phyloP scores from a whole-genome alignment of 2,329 filamentous ascomycete genomes.

The Pseudogymnoascus sp. region DNA sequence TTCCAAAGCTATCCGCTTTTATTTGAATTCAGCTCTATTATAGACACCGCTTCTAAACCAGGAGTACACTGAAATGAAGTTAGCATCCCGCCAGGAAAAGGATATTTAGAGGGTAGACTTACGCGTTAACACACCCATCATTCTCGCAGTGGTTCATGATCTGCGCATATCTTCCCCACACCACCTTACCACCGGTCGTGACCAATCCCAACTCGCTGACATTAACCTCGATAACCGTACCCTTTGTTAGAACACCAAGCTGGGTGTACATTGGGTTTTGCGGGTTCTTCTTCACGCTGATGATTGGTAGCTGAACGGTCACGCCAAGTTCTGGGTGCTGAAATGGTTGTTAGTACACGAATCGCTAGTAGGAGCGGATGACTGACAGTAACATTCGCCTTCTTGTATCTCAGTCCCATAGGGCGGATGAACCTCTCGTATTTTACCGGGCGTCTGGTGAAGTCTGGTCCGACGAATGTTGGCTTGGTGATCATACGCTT shows the following conservation, averaged over 20 bases:
- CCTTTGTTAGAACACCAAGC: slow-evolving; percentile 75
- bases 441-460: slow-evolving; percentile 76
- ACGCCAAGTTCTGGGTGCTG: slow-evolving; percentile 59
- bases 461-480: slow-evolving; percentile 81
- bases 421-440: slow-evolving; percentile 58
- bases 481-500: slow-evolving; percentile 59
- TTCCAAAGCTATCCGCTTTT: slow-evolving; percentile 6
- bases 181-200: slow-evolving; percentile 80
- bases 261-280: slow-evolving; percentile 84
- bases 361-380: slow-evolving; percentile 33
- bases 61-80: background rate
- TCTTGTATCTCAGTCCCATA: slow-evolving; percentile 68
- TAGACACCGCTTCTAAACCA: slow-evolving; percentile 10
- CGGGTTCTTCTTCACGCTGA: slow-evolving; percentile 66
- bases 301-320: slow-evolving; percentile 65
- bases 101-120: background rate
- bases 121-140: slow-evolving; percentile 48
- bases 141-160: slow-evolving; percentile 46
- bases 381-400: slow-evolving; percentile 50
- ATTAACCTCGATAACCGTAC: slow-evolving; percentile 77
- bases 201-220: slow-evolving; percentile 81
- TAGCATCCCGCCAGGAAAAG: background rate
- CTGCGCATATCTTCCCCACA: slow-evolving; percentile 75
- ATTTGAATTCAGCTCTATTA: slow-evolving; percentile 2
- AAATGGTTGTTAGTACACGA: background rate